These are phyloP conservation scores for Brettanomyces custersianus DNA, from an alignment of 805 yeast genomes.

Conservation along the genomic window DNA sequence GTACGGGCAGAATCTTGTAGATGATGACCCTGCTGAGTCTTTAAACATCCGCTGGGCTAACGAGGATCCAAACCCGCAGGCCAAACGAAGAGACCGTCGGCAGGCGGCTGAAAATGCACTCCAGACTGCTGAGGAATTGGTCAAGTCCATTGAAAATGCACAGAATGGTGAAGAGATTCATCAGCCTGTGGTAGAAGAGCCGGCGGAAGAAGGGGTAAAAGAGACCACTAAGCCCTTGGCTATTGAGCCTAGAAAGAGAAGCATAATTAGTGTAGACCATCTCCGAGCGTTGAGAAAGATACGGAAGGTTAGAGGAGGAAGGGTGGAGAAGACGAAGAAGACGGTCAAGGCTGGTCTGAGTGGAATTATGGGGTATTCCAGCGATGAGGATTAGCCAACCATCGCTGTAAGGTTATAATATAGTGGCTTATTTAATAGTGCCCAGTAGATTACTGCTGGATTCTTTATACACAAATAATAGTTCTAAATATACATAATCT, in stretches of 20 bases:
- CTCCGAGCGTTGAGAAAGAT: not conserved
- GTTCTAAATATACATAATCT: too few species aligned
- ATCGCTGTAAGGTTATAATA: too few species aligned
- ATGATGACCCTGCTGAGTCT: constrained; percentile 47
- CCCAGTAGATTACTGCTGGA: too few species aligned
- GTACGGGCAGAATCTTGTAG: constrained; percentile 62
- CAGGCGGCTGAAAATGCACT: constrained; percentile 40
- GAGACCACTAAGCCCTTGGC: not conserved
- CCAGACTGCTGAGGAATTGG: constrained; percentile 39
- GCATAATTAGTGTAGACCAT: not conserved
- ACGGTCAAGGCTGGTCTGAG: not conserved
- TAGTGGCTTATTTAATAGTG: too few species aligned
- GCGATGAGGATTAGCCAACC: too few species aligned
- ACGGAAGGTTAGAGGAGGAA: too few species aligned
- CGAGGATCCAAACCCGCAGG: constrained; percentile 74
- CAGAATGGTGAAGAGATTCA: constrained; percentile 6
- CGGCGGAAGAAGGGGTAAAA: not conserved
- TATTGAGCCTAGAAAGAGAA: not conserved
- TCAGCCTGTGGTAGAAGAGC: not conserved
- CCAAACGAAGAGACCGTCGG: constrained; percentile 40
- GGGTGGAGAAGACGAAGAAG: not conserved
- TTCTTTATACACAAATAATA: too few species aligned
- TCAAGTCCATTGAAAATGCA: constrained; percentile 23
- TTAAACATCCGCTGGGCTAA: constrained; percentile 80
- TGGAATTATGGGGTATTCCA: too few species aligned